Evolutionary conservation across 1,284 basidiomycete species (phyloP), one percentile per base, ranked within the genome.

Genomic region (Rhodotorula glutinis): DNA sequence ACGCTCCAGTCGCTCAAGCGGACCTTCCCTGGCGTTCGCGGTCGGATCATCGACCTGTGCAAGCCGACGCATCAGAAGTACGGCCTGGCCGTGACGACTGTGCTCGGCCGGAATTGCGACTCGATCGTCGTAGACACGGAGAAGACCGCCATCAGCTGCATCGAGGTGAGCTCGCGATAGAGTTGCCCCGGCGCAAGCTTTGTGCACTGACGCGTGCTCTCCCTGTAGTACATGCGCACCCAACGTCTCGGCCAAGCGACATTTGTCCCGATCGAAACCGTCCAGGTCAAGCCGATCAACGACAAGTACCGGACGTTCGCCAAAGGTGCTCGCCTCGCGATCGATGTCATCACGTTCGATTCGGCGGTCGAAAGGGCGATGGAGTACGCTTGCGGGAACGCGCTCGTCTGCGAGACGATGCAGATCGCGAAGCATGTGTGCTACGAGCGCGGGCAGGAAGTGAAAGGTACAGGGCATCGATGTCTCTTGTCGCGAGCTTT

Each of bases 91-190:
- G 91, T 98, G n/a, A 87, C 88, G 16, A 92, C 94, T n/a, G 87
- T 97, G 23, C 83, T 99, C 3, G 96, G 95, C 0, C 85, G 94
- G 65, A 94, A 98, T 78, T 89, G 94, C 60, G 95, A 98, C 75
- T 90, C 94, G 2, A 86, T 99, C 63, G 90, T 99, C 3, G 94
- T 98, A 1, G 94, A 98, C 75, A 88, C 92, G 74, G 93, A 98
- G 81, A 92, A 91, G 80, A 94, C 91, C 0, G 96, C 92, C 2
- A 96, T 98, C 70, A 92, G 95, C 75, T 98, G 96, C 79, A 97
- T 98, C 75, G 91, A 95, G 82, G 90, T 90, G 71, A 49, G 80
- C 76, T 21, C 29, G 43, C 14, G 9, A n/a, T n/a, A n/a, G n/a
- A n/a, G n/a, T n/a, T n/a, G n/a, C n/a, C n/a, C n/a, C n/a, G n/a